Percentiles rank a stretch among this genome's conserved stretches.
Conservation (phyloP, 1,284 basidiomycete species). For the Exobasidium rhododendri region DNA sequence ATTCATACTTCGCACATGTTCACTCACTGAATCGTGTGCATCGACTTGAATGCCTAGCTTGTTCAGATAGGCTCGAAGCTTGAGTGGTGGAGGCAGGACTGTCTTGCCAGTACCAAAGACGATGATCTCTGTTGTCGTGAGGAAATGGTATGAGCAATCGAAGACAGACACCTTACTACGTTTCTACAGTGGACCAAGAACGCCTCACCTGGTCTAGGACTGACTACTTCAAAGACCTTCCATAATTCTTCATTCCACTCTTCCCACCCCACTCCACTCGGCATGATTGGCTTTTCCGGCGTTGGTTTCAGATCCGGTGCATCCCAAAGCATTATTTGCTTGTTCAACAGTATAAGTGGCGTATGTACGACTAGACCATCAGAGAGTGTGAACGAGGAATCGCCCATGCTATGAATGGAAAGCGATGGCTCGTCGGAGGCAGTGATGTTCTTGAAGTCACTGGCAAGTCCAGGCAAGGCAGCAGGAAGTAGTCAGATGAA, state of each 20-base stretch:
- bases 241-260: constrained; percentile 62
- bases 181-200: too few species aligned
- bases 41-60: constrained; percentile 83
- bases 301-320: constrained; percentile 63
- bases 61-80: constrained; percentile 68
- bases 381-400: constrained; percentile 37
- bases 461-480: not conserved
- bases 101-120: constrained; percentile 79
- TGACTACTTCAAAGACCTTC: constrained; percentile 31
- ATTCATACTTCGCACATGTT: not conserved
- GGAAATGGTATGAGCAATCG: not conserved
- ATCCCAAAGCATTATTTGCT: constrained; percentile 81
- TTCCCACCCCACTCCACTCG: constrained; percentile 56
- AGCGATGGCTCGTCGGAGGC: constrained; percentile 20
- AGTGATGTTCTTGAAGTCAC: constrained; percentile 43
- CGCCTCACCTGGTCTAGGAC: constrained; percentile 30
- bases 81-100: constrained; percentile 69
- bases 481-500: constrained; percentile 5
- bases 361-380: constrained; percentile 70
- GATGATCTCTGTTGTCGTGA: constrained; percentile 68
- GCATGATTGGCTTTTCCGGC: constrained; percentile 20
- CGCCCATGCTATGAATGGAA: constrained; percentile 27
- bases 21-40: constrained; percentile 62
- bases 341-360: constrained; percentile 78
- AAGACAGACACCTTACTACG: not conserved